Evolutionary conservation across 441 rosid genomes (phyloP).

Genomic region (Bruguiera hainesii): DNA sequence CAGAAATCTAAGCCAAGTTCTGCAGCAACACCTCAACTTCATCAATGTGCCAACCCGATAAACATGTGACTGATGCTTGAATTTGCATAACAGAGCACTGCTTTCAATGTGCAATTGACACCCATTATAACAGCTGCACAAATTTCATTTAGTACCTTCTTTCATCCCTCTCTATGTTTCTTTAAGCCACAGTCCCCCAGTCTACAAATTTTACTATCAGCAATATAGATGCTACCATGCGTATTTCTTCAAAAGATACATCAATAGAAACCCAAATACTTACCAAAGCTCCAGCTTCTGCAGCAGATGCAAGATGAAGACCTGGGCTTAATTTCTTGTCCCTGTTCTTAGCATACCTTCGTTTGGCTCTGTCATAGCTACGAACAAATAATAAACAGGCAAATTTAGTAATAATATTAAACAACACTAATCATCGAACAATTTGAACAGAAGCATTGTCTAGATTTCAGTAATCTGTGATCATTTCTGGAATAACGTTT

Average conservation of each 20-base stretch:
- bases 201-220: too few species aligned
- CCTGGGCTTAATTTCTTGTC: constrained; percentile 58
- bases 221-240: too few species aligned
- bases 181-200: neutral
- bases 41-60: neutral
- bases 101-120: neutral
- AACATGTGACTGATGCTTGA: neutral
- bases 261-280: constrained; percentile 24
- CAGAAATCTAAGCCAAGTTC: neutral
- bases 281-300: constrained; percentile 96
- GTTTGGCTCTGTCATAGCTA: constrained; percentile 88
- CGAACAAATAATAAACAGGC: constrained; percentile 8
- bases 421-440: too few species aligned
- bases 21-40: neutral
- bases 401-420: neutral
- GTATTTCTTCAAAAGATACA: too few species aligned
- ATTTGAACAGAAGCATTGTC: too few species aligned
- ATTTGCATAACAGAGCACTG: neutral
- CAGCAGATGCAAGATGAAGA: constrained; percentile 91
- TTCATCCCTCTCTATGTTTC: neutral
- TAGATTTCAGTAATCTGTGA: too few species aligned
- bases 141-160: too few species aligned
- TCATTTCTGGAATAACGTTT: too few species aligned
- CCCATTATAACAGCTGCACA: neutral
- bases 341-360: constrained; percentile 61